Percentiles rank a stretch among this genome's conserved stretches.
Conservation (phyloP, 768 basidiomycete species). For the Tremella mesenterica region DNA sequence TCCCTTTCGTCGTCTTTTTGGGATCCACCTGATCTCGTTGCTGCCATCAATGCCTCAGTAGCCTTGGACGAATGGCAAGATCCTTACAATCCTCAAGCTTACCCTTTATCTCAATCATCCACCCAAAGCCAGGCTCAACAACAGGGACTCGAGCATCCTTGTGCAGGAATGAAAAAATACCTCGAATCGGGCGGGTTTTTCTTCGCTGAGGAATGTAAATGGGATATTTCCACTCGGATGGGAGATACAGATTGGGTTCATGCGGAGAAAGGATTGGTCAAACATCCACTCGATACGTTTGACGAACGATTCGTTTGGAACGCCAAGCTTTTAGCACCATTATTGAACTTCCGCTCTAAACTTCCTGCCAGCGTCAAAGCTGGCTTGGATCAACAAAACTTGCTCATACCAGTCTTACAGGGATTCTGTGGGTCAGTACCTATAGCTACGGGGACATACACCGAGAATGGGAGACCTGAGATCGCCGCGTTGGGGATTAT, state of each 20-base stretch:
- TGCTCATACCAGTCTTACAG: constrained; percentile 79
- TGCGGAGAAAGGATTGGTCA: constrained; percentile 42
- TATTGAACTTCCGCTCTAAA: constrained; percentile 78
- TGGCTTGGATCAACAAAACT: constrained; percentile 56
- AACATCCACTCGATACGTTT: constrained; percentile 32
- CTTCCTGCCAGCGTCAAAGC: constrained; percentile 61
- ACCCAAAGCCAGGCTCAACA: constrained; percentile 41
- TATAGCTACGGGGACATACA: constrained; percentile 49
- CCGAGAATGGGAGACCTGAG: constrained; percentile 64
- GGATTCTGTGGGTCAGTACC: constrained; percentile 81
- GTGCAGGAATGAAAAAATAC: constrained; percentile 78
- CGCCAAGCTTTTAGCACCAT: constrained; percentile 72
- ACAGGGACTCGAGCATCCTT: constrained; percentile 70
- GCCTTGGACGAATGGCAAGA: constrained; percentile 17
- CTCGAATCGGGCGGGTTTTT: constrained; percentile 89
- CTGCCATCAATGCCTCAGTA: background rate
- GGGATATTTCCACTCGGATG: constrained; percentile 84
- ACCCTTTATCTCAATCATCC: constrained; percentile 22
- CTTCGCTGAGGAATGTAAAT: constrained; percentile 68
- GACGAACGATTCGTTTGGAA: constrained; percentile 70
- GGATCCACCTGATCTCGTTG: constrained; percentile 54
- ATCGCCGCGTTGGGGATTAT: constrained; percentile 68
- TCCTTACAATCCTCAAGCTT: constrained; percentile 8
- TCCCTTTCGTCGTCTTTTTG: constrained; percentile 72
- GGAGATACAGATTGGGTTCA: constrained; percentile 57